Evolutionary conservation across 2,329 filamentous ascomycete species (phyloP).

Genomic region (Podosphaera xanthii): DNA sequence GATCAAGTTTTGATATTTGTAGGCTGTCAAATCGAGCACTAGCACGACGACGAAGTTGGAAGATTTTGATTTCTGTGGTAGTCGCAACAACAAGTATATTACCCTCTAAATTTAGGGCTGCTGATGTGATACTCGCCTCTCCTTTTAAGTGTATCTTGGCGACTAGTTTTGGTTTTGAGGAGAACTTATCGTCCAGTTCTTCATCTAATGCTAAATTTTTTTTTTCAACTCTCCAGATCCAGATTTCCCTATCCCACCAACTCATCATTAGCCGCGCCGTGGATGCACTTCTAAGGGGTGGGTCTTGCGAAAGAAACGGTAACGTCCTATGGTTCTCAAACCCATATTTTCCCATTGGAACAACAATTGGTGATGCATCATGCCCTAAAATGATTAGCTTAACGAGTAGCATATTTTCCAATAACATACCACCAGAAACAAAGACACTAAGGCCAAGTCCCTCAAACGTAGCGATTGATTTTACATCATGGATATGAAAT

Average conservation of each 20-base stretch:
- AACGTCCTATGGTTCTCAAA: conserved; percentile 64
- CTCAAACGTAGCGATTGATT: conserved; percentile 80
- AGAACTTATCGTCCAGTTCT: conserved; percentile 19
- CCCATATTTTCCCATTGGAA: conserved; percentile 56
- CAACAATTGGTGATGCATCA: conserved; percentile 61
- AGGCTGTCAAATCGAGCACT: conserved; percentile 33
- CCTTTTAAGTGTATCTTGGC: conserved; percentile 46
- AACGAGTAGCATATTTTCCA: conserved; percentile 1
- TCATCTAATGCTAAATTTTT: conserved; percentile 4
- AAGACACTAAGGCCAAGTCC: conserved; percentile 62
- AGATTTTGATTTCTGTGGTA: conserved; percentile 50
- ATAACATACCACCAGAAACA: conserved; percentile 58
- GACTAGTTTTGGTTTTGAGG: conserved; percentile 36
- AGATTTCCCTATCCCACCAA: conserved; percentile 80
- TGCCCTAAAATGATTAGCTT: conserved; percentile 35
- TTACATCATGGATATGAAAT: conserved; percentile 87
- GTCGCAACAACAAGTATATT: conserved; percentile 58
- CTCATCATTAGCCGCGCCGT: conserved; percentile 56
- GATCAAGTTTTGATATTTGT: conserved; percentile 44
- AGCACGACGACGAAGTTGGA: conserved; percentile 35
- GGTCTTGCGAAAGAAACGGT: conserved; percentile 60
- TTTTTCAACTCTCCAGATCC: conserved; percentile 45
- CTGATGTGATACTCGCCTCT: conserved; percentile 65
- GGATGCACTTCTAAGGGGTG: conserved; percentile 49
- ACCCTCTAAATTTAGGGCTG: conserved; percentile 47